Conservation (phyloP, 306 rosid species). For the Castanea crenata region DNA sequence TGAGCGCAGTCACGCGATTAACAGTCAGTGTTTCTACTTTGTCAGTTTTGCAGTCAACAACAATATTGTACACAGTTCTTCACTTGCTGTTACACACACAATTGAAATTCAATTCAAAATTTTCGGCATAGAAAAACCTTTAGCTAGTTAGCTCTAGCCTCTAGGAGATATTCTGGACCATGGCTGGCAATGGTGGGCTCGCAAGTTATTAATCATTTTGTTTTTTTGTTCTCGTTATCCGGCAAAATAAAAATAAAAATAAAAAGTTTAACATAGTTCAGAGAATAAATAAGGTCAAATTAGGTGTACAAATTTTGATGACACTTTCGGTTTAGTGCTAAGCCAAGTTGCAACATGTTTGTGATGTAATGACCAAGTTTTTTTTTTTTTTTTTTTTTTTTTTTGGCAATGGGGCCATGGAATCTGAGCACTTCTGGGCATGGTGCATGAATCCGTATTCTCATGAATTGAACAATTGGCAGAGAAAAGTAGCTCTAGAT, state of each 20-base stretch:
- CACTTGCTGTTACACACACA: too few species aligned
- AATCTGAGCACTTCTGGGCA: not conserved
- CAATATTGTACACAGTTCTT: too few species aligned
- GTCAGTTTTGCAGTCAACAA: too few species aligned
- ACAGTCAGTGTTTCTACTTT: too few species aligned
- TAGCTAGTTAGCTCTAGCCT: not conserved
- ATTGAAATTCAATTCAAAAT: too few species aligned
- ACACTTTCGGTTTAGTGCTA: slow-evolving; percentile 1
- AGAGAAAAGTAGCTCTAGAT: not conserved
- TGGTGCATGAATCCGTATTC: slow-evolving; percentile 10
- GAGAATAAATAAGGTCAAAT: not conserved
- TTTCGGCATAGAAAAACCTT: too few species aligned
- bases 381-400: not conserved
- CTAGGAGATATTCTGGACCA: not conserved
- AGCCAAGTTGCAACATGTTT: slow-evolving; percentile 3
- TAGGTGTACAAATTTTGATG: not conserved
- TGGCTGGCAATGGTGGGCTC: not conserved
- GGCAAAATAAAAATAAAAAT: not conserved
- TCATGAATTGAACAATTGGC: not conserved
- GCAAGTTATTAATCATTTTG: not conserved
- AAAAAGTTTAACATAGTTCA: not conserved
- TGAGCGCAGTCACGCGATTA: too few species aligned
- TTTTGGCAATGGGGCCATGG: not conserved
- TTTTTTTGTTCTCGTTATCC: not conserved
- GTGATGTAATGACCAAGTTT: not conserved